A percentile compares a stretch with the other conserved stretches of the same genome.
Evolutionary conservation across 2,329 filamentous ascomycete genomes (phyloP).

Genomic region (Epichloe elymi): DNA sequence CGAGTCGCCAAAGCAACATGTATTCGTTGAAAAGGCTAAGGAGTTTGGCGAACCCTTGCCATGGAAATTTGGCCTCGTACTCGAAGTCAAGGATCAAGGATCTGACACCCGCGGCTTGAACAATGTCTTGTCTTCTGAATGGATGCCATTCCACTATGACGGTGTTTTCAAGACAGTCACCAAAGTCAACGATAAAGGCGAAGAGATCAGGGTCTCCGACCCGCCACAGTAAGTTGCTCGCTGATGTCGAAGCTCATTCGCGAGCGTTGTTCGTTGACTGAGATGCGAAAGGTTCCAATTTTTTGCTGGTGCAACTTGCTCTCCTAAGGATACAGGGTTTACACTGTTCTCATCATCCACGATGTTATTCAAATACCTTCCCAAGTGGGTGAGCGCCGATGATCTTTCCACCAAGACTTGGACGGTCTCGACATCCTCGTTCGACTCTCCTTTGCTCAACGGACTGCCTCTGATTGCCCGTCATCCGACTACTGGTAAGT

Average conservation of each 20-base stretch:
- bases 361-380: constrained; percentile 28
- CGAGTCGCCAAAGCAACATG: constrained; percentile 29
- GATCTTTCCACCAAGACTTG: constrained; percentile 29
- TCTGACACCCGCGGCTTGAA: constrained; percentile 30
- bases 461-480: constrained; percentile 30
- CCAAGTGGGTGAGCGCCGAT: constrained; percentile 21
- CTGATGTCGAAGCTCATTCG: not conserved
- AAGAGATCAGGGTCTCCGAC: constrained; percentile 25
- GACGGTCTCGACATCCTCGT: constrained; percentile 34
- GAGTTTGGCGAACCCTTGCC: constrained; percentile 34
- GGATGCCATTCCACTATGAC: constrained; percentile 46
- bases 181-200: constrained; percentile 22
- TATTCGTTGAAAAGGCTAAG: constrained; percentile 31
- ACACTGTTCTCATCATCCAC: constrained; percentile 22
- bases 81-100: constrained; percentile 37
- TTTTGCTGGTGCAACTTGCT: constrained; percentile 32
- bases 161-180: constrained; percentile 41
- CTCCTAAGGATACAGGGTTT: constrained; percentile 37
- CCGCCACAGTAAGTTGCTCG: constrained; percentile 26
- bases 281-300: constrained; percentile 31
- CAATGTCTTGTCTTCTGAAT: constrained; percentile 37
- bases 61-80: constrained; percentile 40
- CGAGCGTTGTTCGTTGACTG: not conserved
- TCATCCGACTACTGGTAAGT: constrained; percentile 30
- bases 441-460: constrained; percentile 28